These are phyloP conservation scores for Lactarius hengduanensis DNA, from an alignment of 768 basidiomycete genomes.

Conservation along the genomic window DNA sequence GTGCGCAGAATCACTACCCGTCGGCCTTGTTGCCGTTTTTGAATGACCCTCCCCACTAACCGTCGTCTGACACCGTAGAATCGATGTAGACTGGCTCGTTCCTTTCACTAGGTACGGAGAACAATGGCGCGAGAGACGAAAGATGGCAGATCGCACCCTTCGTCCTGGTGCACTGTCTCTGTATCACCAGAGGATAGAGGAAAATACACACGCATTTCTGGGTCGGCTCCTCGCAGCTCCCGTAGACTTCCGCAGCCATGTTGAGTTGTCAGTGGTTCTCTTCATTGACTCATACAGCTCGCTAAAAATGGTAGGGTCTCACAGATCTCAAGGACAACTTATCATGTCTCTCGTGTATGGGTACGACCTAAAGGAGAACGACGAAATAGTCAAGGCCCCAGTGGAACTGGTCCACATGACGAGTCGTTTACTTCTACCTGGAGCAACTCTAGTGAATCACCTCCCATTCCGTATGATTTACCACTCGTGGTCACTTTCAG, in stretches of 20 bases:
- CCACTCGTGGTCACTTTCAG: not conserved
- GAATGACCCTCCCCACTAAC: not conserved
- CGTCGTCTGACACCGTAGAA: not conserved
- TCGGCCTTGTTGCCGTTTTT: no score
- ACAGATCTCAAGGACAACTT: not conserved
- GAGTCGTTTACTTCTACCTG: slow-evolving; percentile 6
- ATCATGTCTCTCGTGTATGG: slow-evolving; percentile 15
- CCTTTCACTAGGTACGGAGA: not conserved
- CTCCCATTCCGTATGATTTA: slow-evolving; percentile 16
- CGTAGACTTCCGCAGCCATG: slow-evolving; percentile 3
- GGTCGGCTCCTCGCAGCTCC: slow-evolving; percentile 7
- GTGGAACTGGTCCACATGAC: not conserved
- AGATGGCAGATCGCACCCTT: slow-evolving; percentile 15
- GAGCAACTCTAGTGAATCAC: slow-evolving; percentile 8
- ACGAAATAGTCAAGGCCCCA: not conserved
- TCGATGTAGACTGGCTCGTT: slow-evolving; percentile 11
- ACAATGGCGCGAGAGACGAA: slow-evolving; percentile 10
- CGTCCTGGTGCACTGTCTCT: not conserved
- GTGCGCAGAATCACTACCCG: not conserved
- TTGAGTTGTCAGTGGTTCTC: slow-evolving; percentile 5
- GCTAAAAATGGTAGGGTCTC: not conserved
- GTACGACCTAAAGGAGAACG: slow-evolving; percentile 9
- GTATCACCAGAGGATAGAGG: slow-evolving; percentile 8
- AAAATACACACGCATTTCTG: slow-evolving; percentile 11
- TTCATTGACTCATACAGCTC: no score